Evolutionary conservation across 331 rosid species (phyloP).

Genomic region (Saraca asoca): DNA sequence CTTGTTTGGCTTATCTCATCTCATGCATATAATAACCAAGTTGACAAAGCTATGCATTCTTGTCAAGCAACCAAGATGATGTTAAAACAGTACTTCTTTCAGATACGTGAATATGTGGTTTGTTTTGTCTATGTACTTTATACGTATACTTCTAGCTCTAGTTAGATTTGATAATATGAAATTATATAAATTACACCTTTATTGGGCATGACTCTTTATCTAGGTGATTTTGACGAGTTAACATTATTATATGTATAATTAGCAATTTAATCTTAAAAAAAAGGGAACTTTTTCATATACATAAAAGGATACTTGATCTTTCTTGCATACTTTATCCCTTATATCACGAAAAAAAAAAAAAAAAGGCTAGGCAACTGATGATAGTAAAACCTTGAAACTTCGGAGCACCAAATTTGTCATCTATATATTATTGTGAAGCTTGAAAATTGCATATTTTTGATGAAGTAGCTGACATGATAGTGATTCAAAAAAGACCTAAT

Average conservation of each 20-base stretch:
- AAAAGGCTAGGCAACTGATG: not conserved
- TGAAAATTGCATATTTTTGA: constrained; percentile 29
- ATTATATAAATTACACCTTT: constrained; percentile 15
- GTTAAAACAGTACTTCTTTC: constrained; percentile 15
- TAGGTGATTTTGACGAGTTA: constrained; percentile 38
- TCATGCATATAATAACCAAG: constrained; percentile 21
- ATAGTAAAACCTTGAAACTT: constrained; percentile 19
- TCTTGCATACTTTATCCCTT: constrained; percentile 30
- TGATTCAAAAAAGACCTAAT: constrained; percentile 36
- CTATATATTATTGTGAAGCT: constrained; percentile 17
- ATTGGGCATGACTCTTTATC: constrained; percentile 35
- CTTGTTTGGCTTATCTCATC: too few relatives aligned
- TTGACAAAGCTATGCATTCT: constrained; percentile 40
- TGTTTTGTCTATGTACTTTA: too few relatives aligned
- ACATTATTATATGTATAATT: constrained; percentile 13
- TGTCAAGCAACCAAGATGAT: constrained; percentile 40
- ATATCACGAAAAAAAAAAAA: not conserved
- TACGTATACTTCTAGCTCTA: too few relatives aligned
- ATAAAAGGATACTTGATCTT: constrained; percentile 35
- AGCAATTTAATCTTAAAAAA: constrained; percentile 25
- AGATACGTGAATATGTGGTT: not conserved
- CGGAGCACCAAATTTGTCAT: constrained; percentile 5
- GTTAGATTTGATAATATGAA: not conserved
- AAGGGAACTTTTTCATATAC: not conserved
- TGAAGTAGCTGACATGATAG: constrained; percentile 38